phyloP scores from a whole-genome alignment of 306 rosid species.

The Sicyos baderoa region DNA sequence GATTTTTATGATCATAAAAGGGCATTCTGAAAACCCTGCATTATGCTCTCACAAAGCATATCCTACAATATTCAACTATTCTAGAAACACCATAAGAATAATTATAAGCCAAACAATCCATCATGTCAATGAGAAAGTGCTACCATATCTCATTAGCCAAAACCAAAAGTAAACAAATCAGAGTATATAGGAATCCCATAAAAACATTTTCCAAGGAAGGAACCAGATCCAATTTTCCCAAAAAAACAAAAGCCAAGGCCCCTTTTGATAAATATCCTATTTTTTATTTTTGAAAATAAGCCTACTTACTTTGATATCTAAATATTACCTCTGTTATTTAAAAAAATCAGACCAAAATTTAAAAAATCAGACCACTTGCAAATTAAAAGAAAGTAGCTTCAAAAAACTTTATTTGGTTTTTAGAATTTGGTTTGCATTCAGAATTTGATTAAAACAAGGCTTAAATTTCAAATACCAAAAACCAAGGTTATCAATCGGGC shows the following conservation, averaged over 20 bases:
- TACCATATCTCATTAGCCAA: background rate
- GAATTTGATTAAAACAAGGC: no score
- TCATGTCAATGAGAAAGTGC: background rate
- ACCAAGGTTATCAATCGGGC: no score
- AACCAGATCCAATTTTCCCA: background rate
- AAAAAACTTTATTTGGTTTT: no score
- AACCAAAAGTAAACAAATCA: background rate
- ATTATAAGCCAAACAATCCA: background rate
- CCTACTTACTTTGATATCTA: no score
- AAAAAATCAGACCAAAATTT: no score
- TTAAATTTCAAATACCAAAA: no score
- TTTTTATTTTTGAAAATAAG: no score
- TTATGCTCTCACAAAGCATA: background rate
- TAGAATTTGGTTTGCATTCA: no score
- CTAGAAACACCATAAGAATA: background rate
- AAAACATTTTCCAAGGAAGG: background rate
- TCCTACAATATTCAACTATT: background rate
- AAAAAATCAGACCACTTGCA: no score
- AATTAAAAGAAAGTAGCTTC: no score
- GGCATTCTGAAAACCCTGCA: background rate
- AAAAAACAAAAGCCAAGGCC: background rate
- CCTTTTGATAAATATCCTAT: no score
- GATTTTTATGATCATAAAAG: background rate
- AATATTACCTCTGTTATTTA: no score
- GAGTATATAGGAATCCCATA: background rate